Evolutionary conservation across 1,284 basidiomycete species (phyloP), one percentile per base, ranked within the genome.

Genomic region (Cystobasidium slooffiae): DNA sequence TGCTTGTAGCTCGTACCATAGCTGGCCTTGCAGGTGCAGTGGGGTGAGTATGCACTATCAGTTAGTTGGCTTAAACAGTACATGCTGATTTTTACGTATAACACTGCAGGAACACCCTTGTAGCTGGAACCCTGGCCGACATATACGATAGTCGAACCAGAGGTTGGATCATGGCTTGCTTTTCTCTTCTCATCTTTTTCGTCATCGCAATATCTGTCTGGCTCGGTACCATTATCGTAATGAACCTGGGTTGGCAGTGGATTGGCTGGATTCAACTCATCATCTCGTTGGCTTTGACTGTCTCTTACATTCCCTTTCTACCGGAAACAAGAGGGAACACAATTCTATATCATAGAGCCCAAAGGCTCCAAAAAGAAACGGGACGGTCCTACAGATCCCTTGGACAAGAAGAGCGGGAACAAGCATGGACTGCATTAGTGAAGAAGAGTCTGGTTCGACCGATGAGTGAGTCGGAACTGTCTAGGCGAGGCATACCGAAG

Each of bases 191-290:
- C 18, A 66, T 81, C 67, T 78, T 79, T 22, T 78, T 77, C 10
- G 80, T 80, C 0, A 79, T 79, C 6, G 76, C 80, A 20, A 78
- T 80, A 12, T 78, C 80, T 1, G 77, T 79, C 9, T 80, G 76
- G 74, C 20, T 67, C 14, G 70, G 70, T n/a, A 59, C 39, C 18
- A 59, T 67, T 10, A 67, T 65, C 44, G 49, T 44, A 22, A 14
- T n/a, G 0, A 24, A 61, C 0, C 44, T 80, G 31, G 74, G 62
- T 1, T 81, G 81, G 81, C 47, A 80, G 16, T 81, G 80, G 80
- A 77, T 81, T 22, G 74, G 79, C 73, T 76, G 79, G 75, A 79
- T 81, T 53, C 58, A 62, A 41, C 49, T 67, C 44, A 75, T 64
- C 39, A 37, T 56, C 4, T 62, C 39, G 9, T n/a, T 44, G 22